Evolutionary conservation across 768 basidiomycete species (phyloP), one percentile per base, ranked within the genome.

Genomic region (Tricholoma hemisulphureum): DNA sequence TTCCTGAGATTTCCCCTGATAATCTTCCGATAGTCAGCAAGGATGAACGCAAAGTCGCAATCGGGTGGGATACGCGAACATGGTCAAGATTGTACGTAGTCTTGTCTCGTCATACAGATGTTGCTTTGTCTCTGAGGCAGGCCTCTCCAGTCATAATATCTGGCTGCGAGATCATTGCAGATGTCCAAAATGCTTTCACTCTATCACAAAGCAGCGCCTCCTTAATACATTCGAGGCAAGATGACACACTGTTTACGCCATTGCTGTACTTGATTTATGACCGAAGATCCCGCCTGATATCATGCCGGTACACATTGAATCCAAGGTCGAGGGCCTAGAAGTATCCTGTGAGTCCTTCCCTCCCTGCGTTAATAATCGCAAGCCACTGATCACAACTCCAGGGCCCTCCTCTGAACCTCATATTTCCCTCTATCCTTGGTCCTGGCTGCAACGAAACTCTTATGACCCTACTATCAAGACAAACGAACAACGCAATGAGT

Each of bases 81-180:
- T 88, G 86, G 83, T 90, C 91, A 2, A 77, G 86, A 72, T 95
- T 88, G 93, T 93, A 68, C 61, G 89, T 79, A 43, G 7, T 41
- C 10, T 51, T 6, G 2, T 52, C 21, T 18, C n/a, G n/a, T 13
- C 11, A 32, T 29, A 7, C n/a, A n/a, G 31, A 9, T 18, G 31
- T 39, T n/a, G 9, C 10, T 49, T 9, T 39, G 28, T 8, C 54
- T 58, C 2, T 46, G 45, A 53, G 29, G 49, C 29, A 53, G 34
- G 46, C 53, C 13, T 50, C 13, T 61, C 24, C 62, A 98, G 95
- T 67, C 93, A 96, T 68, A 86, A 94, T 65, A 83, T 93, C 37
- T 97, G 93, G 90, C 75, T 98, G 21, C 79, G 93, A 43, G 96
- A 98, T 67, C 95, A 98, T 63, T 98, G 96, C 69, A 81, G 94